Evolutionary conservation across 129 eudicot species (phyloP), one percentile per base, ranked within the genome.

Genomic region (Artemisia argyi): DNA sequence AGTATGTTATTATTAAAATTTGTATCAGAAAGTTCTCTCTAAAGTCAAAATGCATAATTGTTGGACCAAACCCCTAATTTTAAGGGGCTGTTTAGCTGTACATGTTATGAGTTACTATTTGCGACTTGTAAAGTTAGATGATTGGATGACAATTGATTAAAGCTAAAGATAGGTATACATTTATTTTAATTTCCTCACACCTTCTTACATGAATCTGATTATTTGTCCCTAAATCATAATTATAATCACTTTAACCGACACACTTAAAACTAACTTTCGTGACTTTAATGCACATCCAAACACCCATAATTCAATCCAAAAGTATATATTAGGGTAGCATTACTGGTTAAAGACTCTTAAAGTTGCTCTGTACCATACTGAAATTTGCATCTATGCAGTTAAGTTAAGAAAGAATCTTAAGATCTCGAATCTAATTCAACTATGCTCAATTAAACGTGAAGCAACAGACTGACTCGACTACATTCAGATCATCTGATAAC

Each of bases 261-360:
- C 1, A 39, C 46, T 39, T 39, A 35, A 35, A 35, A 35, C 44
- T 39, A 39, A 39, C 46, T 39, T 39, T 7, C 11, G 46, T 39
- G 46, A 39, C 46, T 39, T 39, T 7, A 39, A 39, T 39, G 46
- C 46, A 39, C 46, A 39, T 39, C 46, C 11, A 39, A 39, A 39
- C 46, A 39, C 46, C 11, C 11, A 5, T 56, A 18, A 54, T 5
- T 56, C 61, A 4, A 18, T 10, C 61, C 3, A 56, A 56, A 16
- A 16, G 14, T 28, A 18, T 18, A 26, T 20, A 18, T 22, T 11
- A 57, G n/a, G 59, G 17, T 59, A 3, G 66, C 12, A 61, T 61
- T 1, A 15, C 10, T 16, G 62, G 28, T 52, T 68, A 52, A 30
- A 68, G 61, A 52, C 24, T 68, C 60, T 69, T 52, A 52, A 52